A percentile compares a stretch with the other conserved stretches of the same genome.
These are phyloP conservation scores for Scheffersomyces illinoinensis DNA, from an alignment of 1,139 yeast species.

Conservation along the genomic window DNA sequence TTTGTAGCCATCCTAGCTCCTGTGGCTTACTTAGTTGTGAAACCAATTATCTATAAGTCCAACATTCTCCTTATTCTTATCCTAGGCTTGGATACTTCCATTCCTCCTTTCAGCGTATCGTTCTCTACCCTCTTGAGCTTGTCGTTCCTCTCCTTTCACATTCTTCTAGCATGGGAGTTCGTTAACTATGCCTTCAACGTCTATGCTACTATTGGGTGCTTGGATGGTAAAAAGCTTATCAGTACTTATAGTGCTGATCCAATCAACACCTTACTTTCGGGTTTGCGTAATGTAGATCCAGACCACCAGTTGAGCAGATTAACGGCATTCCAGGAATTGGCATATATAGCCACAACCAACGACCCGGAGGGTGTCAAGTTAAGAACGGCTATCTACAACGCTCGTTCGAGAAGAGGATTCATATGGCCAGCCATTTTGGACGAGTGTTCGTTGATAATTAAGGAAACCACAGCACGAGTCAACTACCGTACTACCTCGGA, in stretches of 20 bases:
- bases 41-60: slow-evolving; percentile 47
- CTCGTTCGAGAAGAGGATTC: slow-evolving; percentile 44
- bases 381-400: slow-evolving; percentile 55
- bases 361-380: slow-evolving; percentile 45
- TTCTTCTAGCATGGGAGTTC: slow-evolving; percentile 57
- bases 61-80: slow-evolving; percentile 25
- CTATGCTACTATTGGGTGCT: slow-evolving; percentile 80
- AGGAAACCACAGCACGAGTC: slow-evolving; percentile 44
- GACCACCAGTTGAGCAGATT: slow-evolving; percentile 57
- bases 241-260: slow-evolving; percentile 72
- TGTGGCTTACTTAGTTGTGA: slow-evolving; percentile 43
- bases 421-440: slow-evolving; percentile 60
- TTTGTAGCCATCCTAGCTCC: slow-evolving; percentile 39
- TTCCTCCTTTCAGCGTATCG: slow-evolving; percentile 39
- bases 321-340: slow-evolving; percentile 76
- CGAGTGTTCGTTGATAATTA: slow-evolving; percentile 59
- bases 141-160: slow-evolving; percentile 38
- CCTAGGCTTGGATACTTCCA: slow-evolving; percentile 35
- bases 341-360: slow-evolving; percentile 54
- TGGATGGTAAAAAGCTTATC: slow-evolving; percentile 70
- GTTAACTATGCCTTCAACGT: slow-evolving; percentile 66
- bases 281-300: slow-evolving; percentile 52
- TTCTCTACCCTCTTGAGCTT: slow-evolving; percentile 35
- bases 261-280: slow-evolving; percentile 70
- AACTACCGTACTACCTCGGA: slow-evolving; percentile 36